Percentiles rank a stretch among this genome's conserved stretches.
Conservation (phyloP, 2,329 filamentous ascomycete genomes). For the Venturia oleaginea region DNA sequence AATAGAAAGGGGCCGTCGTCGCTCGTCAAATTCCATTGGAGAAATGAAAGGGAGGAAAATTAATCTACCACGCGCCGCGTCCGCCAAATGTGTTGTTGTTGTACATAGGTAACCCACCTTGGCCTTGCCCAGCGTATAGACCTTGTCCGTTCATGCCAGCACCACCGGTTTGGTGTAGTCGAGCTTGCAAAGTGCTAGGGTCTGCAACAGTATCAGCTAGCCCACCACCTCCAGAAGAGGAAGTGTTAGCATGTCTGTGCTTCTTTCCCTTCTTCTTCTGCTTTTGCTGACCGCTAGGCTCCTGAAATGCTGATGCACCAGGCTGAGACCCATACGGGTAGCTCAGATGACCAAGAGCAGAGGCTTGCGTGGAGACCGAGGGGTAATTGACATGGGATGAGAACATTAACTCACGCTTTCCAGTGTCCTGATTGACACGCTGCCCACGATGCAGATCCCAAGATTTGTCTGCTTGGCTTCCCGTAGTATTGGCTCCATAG, state of each 20-base stretch:
- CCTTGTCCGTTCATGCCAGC: conserved; percentile 73
- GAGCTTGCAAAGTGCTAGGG: conserved; percentile 98
- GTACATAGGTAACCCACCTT: conserved; percentile 96
- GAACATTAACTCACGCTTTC: conserved; percentile 98
- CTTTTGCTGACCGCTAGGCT: conserved; percentile 83
- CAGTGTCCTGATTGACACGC: conserved; percentile 53
- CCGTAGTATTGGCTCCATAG: conserved; percentile 8
- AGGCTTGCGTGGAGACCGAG: conserved; percentile 73
- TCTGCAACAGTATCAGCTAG: conserved; percentile 98
- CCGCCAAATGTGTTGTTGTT: conserved; percentile 40
- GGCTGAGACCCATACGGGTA: conserved; percentile 66
- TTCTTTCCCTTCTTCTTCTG: conserved; percentile 99
- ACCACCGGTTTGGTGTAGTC: conserved; percentile 85
- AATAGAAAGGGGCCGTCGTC: conserved; percentile 7
- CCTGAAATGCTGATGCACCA: conserved; percentile 64
- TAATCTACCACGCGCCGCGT: conserved; percentile 32
- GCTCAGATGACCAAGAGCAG: conserved; percentile 82
- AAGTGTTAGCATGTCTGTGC: conserved; percentile 99
- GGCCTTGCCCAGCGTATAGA: conserved; percentile 65
- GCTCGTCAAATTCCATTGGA: conserved; percentile 9
- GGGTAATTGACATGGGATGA: conserved; percentile 69
- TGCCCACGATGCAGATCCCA: conserved; percentile 10
- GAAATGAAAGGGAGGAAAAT: conserved; percentile 14
- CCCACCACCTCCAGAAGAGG: conserved; percentile 90
- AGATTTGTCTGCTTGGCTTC: conserved; percentile 1